phyloP scores from a whole-genome alignment of 768 basidiomycete species.

The Auricularia sp. region DNA sequence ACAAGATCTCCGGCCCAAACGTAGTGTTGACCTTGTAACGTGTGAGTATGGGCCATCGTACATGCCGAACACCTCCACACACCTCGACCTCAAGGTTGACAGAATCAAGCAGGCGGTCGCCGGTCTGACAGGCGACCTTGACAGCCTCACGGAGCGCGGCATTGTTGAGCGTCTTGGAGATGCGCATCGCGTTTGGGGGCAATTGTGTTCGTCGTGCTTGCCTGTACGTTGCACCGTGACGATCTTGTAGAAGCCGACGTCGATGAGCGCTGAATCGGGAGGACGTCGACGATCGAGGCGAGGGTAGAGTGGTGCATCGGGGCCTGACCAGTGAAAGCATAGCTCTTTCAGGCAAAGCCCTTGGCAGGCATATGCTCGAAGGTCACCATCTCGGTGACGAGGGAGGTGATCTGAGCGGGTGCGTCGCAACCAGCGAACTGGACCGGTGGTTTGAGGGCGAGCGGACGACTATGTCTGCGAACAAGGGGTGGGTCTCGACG shows the following conservation, averaged over 20 bases:
- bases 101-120: conserved; percentile 83
- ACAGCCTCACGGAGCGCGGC: conserved; percentile 95
- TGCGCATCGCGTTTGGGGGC: conserved; percentile 96
- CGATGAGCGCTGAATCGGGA: conserved; percentile 95
- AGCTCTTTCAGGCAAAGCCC: conserved; percentile 85
- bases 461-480: conserved; percentile 88
- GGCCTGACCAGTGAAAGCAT: conserved; percentile 95
- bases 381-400: conserved; percentile 95
- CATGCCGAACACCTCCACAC: neutral
- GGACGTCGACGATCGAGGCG: conserved; percentile 93
- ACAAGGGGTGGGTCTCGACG: conserved; percentile 92
- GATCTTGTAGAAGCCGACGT: conserved; percentile 98
- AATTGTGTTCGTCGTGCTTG: conserved; percentile 84
- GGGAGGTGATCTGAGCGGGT: conserved; percentile 97
- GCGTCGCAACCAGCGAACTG: conserved; percentile 93
- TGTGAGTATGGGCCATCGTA: too few species aligned
- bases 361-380: conserved; percentile 98
- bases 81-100: conserved; percentile 96
- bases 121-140: conserved; percentile 70
- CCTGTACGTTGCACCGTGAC: conserved; percentile 99
- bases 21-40: conserved; percentile 89
- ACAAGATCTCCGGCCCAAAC: conserved; percentile 96
- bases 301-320: conserved; percentile 97
- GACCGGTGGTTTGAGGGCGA: conserved; percentile 93
- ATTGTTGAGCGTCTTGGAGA: conserved; percentile 90